Evolutionary conservation across 2,329 filamentous ascomycete genomes (phyloP).

Genomic region (Penicillium sclerotigenum): DNA sequence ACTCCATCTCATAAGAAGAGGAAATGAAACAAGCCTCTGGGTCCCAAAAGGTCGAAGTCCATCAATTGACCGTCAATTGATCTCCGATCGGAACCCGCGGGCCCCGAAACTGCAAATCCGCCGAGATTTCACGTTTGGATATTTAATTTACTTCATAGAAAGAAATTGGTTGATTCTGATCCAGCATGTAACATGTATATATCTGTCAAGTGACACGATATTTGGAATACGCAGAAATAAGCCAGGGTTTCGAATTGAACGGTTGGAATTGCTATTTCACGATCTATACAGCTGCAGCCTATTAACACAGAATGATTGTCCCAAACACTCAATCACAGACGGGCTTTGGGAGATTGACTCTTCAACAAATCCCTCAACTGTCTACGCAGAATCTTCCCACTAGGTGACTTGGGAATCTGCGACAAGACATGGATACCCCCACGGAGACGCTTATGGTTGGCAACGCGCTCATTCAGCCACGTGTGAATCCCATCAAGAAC

Average conservation of each 20-base stretch:
- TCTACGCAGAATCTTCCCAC: slow-evolving; percentile 34
- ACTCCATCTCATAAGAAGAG: not conserved
- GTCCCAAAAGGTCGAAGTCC: not conserved
- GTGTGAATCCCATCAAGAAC: slow-evolving; percentile 12
- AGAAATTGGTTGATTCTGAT: not conserved
- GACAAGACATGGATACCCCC: slow-evolving; percentile 34
- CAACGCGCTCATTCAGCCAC: slow-evolving; percentile 28
- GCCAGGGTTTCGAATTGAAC: not conserved
- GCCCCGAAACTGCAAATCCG: slow-evolving; percentile 1
- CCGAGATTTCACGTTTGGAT: not conserved
- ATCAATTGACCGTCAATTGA: not conserved
- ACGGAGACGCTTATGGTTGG: slow-evolving; percentile 33
- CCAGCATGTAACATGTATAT: not conserved
- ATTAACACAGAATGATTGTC: not conserved
- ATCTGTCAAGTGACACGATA: not conserved
- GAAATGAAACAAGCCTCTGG: not conserved
- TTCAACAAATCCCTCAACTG: slow-evolving; percentile 24
- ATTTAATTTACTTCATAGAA: not conserved
- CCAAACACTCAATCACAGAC: slow-evolving; percentile 3
- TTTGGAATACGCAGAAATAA: not conserved
- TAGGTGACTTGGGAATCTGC: slow-evolving; percentile 33
- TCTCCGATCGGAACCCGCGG: slow-evolving; percentile 11
- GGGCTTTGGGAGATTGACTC: slow-evolving; percentile 18
- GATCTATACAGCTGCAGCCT: not conserved
- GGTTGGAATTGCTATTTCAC: not conserved